Percentiles rank a stretch among this genome's conserved stretches.
Evolutionary conservation across 2,329 filamentous ascomycete species (phyloP).

Genomic region (Ceratocystis variospora): DNA sequence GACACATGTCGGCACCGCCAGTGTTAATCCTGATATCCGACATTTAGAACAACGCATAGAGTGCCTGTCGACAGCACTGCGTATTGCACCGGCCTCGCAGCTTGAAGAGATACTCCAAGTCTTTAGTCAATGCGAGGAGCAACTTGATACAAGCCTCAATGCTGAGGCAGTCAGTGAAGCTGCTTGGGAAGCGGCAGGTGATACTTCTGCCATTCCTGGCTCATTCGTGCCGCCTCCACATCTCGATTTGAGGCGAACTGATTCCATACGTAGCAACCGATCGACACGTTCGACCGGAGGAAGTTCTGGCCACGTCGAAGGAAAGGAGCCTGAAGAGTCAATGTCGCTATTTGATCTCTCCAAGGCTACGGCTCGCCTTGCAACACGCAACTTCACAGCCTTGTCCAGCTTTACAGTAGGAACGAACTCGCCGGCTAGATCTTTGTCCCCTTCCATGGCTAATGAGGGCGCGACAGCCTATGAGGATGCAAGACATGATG

Average conservation of each 20-base stretch:
- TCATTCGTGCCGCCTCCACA: conserved; percentile 31
- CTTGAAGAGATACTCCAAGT: conserved; percentile 62
- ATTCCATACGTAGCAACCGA: conserved; percentile 8
- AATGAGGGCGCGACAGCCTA: conserved; percentile 21
- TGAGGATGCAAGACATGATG: conserved; percentile 15
- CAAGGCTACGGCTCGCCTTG: conserved; percentile 44
- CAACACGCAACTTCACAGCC: conserved; percentile 44
- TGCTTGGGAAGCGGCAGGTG: conserved; percentile 55
- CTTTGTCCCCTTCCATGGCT: conserved; percentile 26
- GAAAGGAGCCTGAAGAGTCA: conserved; percentile 40
- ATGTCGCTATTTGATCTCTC: conserved; percentile 54
- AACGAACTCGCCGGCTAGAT: conserved; percentile 1
- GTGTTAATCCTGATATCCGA: conserved; percentile 48
- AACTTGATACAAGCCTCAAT: conserved; percentile 52
- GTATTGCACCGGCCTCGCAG: conserved; percentile 55
- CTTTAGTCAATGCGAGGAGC: conserved; percentile 65
- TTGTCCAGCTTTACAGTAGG: conserved; percentile 33
- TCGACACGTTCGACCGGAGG: not conserved
- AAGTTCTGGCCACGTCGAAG: not conserved
- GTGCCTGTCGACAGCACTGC: conserved; percentile 59
- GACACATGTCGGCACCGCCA: conserved; percentile 46
- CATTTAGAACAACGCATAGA: conserved; percentile 72
- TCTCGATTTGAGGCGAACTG: conserved; percentile 5
- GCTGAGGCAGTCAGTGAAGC: conserved; percentile 54
- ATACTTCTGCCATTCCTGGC: conserved; percentile 44